These are phyloP conservation scores for Fusarium tanahbumbuense DNA, from an alignment of 2,329 filamentous ascomycete genomes.

Conservation along the genomic window DNA sequence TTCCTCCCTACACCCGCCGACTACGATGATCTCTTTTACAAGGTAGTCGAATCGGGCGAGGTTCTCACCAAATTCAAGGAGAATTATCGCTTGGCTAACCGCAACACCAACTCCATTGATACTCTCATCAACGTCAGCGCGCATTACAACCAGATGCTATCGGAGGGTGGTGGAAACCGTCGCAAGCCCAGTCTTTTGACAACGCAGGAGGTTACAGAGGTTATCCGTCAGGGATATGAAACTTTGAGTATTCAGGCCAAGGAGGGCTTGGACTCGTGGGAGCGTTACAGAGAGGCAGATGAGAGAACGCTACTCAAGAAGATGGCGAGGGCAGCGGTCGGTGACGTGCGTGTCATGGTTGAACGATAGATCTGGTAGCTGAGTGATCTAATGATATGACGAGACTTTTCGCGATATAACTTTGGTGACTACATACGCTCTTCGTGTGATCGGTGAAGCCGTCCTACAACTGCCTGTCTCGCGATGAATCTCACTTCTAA, in stretches of 20 bases:
- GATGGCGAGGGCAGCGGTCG: conserved; percentile 82
- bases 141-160: conserved; percentile 88
- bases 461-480: no score
- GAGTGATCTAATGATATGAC: conserved; percentile 15
- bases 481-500: not conserved
- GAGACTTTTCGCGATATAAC: not conserved
- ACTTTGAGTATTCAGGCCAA: conserved; percentile 90
- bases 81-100: conserved; percentile 72
- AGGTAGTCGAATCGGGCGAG: conserved; percentile 92
- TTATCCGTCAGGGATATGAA: conserved; percentile 97
- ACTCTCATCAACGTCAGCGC: conserved; percentile 84
- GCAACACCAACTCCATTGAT: conserved; percentile 78
- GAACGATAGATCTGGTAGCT: conserved; percentile 48
- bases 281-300: conserved; percentile 86
- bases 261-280: conserved; percentile 88
- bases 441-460: not conserved
- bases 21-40: conserved; percentile 98
- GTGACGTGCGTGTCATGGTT: conserved; percentile 65
- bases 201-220: conserved; percentile 83
- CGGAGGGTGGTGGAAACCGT: conserved; percentile 58
- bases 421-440: not conserved
- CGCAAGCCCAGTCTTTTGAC: conserved; percentile 76
- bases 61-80: conserved; percentile 84
- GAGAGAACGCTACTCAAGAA: conserved; percentile 88
- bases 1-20: conserved; percentile 88